Base-by-base conservation (phyloP, 768 basidiomycete species). In the Gloeostereum incarnatum region DNA sequence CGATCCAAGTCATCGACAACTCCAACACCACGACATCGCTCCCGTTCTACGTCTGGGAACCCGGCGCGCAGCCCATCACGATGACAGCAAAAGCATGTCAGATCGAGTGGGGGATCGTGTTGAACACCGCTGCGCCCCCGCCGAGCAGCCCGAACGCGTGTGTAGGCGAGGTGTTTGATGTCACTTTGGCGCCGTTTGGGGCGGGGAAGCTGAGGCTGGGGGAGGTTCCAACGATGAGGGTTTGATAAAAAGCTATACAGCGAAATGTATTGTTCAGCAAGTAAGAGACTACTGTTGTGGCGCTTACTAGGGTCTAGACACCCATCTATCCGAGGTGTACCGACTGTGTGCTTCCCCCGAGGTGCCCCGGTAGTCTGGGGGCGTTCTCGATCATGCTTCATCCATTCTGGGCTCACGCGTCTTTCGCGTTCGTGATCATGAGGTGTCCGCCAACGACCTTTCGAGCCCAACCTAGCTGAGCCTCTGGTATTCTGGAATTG, bases 31-130 rank as follows among this genome's bases (percentile, higher is more conserved):
- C 45, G 2, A 41, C 54, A 0, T 37, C 49, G 3, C 49, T 65
- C n/a, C 63, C 65, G 2, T 62, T 50, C 43, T 62, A 64, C 33
- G 60, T 55, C 1, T 66, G 63, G 65, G 63, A 61, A 4, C 57
- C 65, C 1, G 61, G 54, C 6, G 54, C 54, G 17, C 56, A 56
- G 19, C 65, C 65, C 7, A 50, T 67, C 18, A 61, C 58, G 1
- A 62, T 67, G 62, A 60, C 55, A 3, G 62, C 55, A 1, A 54
- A 44, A 3, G 65, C 56, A 0, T 67, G 65, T 35, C 54, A 59
- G 36, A 63, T 65, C 19, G 54, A 54, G 11, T 65, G 65, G 63
- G 57, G 51, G 5, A 43, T 64, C 20, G 43, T 37, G 1, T 47
- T 45, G 8, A 54, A 56, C 4, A 61, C 61, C 14, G 62, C 63